Percentiles rank a stretch among this genome's conserved stretches.
These are phyloP conservation scores for Tanacetum coccineum DNA, from an alignment of 129 eudicot genomes.

Conservation along the genomic window DNA sequence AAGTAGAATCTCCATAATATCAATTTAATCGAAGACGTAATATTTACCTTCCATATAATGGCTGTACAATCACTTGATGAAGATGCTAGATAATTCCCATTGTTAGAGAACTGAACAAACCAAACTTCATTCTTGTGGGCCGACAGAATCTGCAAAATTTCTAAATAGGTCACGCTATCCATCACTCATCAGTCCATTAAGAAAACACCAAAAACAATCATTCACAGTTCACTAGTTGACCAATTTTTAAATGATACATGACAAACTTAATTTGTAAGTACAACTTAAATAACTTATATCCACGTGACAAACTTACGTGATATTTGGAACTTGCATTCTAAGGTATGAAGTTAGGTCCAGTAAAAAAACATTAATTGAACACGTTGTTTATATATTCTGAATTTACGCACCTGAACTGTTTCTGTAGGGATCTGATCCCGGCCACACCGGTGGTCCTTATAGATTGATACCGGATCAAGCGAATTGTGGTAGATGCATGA, in stretches of 20 bases:
- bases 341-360: constrained; percentile 8
- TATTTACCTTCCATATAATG: constrained; percentile 84
- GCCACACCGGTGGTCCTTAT: constrained; percentile 74
- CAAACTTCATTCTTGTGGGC: constrained; percentile 89
- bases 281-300: constrained; percentile 1
- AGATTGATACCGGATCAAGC: constrained; percentile 51
- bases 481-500: constrained; percentile 72
- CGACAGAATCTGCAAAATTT: constrained; percentile 60
- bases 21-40: constrained; percentile 19
- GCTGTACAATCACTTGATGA: constrained; percentile 93
- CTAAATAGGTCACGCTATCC: constrained; percentile 15
- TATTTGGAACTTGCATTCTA: not conserved
- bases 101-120: constrained; percentile 88
- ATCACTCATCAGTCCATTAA: not conserved
- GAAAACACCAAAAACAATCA: not conserved
- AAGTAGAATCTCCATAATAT: constrained; percentile 12
- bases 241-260: not conserved
- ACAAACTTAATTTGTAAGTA: not conserved
- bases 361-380: constrained; percentile 1
- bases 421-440: constrained; percentile 74
- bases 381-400: constrained; percentile 10
- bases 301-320: not conserved
- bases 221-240: not conserved
- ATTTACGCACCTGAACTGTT: constrained; percentile 71
- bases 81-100: constrained; percentile 81